Conservation (phyloP, 345 rosid genomes). For the Populus tremula region DNA sequence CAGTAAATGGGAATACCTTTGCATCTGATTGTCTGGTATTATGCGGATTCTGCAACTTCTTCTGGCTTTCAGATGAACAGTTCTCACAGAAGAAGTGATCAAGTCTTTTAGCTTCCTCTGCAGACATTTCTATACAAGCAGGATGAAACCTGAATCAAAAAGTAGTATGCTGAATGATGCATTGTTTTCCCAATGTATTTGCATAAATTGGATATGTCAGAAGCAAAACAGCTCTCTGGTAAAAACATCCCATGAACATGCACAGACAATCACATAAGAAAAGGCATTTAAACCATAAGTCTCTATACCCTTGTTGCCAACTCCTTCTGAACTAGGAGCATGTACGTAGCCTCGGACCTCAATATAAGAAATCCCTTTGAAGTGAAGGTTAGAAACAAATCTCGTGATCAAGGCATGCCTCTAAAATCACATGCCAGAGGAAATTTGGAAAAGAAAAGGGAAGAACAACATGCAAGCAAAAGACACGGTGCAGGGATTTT, state of each 20-base stretch:
- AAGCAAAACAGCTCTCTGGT: not conserved
- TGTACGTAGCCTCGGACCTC: not conserved
- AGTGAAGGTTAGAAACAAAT: not conserved
- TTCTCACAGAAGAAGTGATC: slow-evolving; percentile 85
- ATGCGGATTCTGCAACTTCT: slow-evolving; percentile 57
- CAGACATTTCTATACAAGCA: slow-evolving; percentile 83
- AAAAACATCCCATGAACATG: not conserved
- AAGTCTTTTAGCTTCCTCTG: slow-evolving; percentile 74
- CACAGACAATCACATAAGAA: not conserved
- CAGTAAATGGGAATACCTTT: slow-evolving; percentile 48
- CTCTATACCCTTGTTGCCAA: no score
- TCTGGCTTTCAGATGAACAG: slow-evolving; percentile 67
- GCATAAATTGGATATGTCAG: slow-evolving; percentile 12
- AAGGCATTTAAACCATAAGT: not conserved
- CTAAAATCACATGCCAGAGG: not conserved
- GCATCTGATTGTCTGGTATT: slow-evolving; percentile 47
- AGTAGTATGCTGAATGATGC: slow-evolving; percentile 32
- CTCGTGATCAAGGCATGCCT: not conserved
- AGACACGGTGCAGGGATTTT: no score
- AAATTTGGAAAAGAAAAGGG: not conserved
- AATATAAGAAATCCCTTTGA: not conserved
- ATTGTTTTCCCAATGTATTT: slow-evolving; percentile 14
- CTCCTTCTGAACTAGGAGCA: not conserved
- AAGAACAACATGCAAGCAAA: not conserved
- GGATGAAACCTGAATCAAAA: slow-evolving; percentile 97